Conservation (phyloP, 1,139 yeast species). For the Blastobotrys illinoisensis region DNA sequence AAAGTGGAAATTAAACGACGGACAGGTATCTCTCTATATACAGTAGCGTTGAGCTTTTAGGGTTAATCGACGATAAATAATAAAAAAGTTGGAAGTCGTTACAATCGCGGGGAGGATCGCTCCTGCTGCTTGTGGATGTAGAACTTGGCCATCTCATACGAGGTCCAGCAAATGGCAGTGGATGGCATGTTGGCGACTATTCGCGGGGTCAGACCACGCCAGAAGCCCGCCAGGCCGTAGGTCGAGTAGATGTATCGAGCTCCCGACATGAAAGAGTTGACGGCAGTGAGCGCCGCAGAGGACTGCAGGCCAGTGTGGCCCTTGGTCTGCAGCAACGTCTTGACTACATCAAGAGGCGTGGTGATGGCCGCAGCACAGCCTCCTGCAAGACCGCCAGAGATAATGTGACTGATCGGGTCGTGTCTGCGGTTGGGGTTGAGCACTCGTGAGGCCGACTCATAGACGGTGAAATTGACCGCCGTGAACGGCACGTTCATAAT, state of each 20-base stretch:
- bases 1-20: background rate
- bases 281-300: slow-evolving; percentile 33
- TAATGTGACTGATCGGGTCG: slow-evolving; percentile 88
- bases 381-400: slow-evolving; percentile 93
- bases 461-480: slow-evolving; percentile 88
- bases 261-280: slow-evolving; percentile 69
- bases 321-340: slow-evolving; percentile 82
- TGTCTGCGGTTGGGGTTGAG: slow-evolving; percentile 74
- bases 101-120: background rate
- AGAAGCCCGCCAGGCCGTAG: slow-evolving; percentile 67
- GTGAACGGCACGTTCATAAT: slow-evolving; percentile 94
- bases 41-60: background rate
- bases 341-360: slow-evolving; percentile 91
- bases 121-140: slow-evolving; percentile 32
- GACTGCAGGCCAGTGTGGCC: slow-evolving; percentile 39
- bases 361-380: slow-evolving; percentile 96
- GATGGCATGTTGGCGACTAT: slow-evolving; percentile 92
- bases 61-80: slow-evolving; percentile 1
- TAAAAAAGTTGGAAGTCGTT: background rate
- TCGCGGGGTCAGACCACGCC: slow-evolving; percentile 86
- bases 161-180: slow-evolving; percentile 97
- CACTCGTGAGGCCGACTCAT: slow-evolving; percentile 73
- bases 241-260: slow-evolving; percentile 59
- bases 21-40: background rate
- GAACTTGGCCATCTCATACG: slow-evolving; percentile 95